phyloP scores from a whole-genome alignment of 2,329 filamentous ascomycete genomes.

The Tolypocladium cylindrosporum region DNA sequence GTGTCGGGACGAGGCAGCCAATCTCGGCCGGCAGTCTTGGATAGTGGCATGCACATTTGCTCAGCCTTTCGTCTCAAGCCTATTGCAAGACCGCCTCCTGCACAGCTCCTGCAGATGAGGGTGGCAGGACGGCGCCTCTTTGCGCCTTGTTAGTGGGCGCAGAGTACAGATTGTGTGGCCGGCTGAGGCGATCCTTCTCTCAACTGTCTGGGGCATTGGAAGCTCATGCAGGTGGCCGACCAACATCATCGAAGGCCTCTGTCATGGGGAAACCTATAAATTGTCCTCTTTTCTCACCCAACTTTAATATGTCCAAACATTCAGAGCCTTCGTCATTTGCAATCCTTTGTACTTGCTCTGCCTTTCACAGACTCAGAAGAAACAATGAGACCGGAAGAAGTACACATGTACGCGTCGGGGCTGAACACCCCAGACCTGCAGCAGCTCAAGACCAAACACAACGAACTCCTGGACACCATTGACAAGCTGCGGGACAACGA shows the following conservation, averaged over 20 bases:
- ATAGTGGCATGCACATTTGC: background rate
- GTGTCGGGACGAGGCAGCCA: background rate
- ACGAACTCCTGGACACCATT: conserved; percentile 8
- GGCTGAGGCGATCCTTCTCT: background rate
- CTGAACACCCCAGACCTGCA: background rate
- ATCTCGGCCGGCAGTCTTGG: background rate
- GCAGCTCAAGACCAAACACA: background rate
- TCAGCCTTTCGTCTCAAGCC: background rate
- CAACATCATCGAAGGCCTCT: background rate
- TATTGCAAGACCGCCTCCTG: background rate
- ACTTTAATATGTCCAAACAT: too few relatives aligned
- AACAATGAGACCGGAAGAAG: background rate
- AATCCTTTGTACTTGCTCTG: background rate
- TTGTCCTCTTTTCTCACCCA: too few relatives aligned
- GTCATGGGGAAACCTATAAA: background rate
- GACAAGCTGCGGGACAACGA: conserved; percentile 7
- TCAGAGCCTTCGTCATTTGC: too few relatives aligned
- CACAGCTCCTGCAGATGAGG: background rate
- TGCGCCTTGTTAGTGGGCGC: background rate
- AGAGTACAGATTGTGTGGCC: background rate
- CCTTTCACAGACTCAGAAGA: background rate
- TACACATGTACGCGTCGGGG: background rate
- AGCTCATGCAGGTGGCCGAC: background rate
- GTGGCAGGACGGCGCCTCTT: background rate
- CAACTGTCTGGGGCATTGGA: background rate